Base-by-base conservation (phyloP, 2,329 filamentous ascomycete species). In the Ophiostoma sp. region DNA sequence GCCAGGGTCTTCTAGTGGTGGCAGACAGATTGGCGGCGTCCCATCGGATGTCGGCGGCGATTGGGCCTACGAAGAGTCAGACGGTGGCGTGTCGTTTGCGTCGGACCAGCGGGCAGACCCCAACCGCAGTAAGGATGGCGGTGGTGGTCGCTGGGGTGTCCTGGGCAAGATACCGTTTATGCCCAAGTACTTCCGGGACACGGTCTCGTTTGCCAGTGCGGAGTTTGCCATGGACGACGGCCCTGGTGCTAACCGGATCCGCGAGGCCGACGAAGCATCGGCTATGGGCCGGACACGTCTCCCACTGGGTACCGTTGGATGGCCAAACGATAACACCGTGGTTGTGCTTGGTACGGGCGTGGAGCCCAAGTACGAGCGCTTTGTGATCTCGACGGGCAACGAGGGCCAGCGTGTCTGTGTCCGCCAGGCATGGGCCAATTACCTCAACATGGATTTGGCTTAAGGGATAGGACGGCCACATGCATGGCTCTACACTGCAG, bases 281-380 rank as follows among this genome's bases (percentile, higher is more conserved):
- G 85, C 86, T 1, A 80, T 88, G 9, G 85, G 86, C 1, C 87
- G 85, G 19, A 83, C 84, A 17, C 82, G 89, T 69, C 91, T 94
- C 17, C 87, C 90, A 12, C 97, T 97, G 80, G 96, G 96, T 0
- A 84, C 96, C 8, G 87, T 98, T 73, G 94, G 94, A 1, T 98
- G 97, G 94, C 86, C 90, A 11, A 87, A 90, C 76, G 92, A 97
- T 76, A 85, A 89, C 28, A 92, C 88, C 19, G 83, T 97, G 12
- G 83, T 95, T 1, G 90, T 97, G 0, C 85, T 97, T 69, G 92
- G 94, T 3, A 92, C 93, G 0, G 94, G 94, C 0, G 87, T 88
- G 74, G 93, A 96, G 79, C 92, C 92, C 19, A 87, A 92, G 69
- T 98, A 95, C 94, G 94, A 98, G 83, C 94, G 92, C 75, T 97